Evolutionary conservation across 148 eudicot species (phyloP).

Genomic region (Camellia sinensis): DNA sequence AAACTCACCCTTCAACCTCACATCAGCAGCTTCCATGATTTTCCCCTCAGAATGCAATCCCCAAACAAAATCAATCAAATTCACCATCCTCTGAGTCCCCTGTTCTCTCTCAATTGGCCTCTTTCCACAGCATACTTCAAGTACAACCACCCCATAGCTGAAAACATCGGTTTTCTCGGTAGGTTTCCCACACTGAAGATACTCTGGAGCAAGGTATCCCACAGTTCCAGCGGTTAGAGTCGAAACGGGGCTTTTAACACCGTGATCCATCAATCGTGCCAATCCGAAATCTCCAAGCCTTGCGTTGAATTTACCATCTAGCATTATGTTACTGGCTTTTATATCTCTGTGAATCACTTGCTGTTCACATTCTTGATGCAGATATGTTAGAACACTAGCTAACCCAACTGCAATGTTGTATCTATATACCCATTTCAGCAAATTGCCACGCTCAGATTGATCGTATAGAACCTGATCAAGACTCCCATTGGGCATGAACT

Average conservation of each 20-base stretch:
- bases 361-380: constrained; percentile 83
- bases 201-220: constrained; percentile 93
- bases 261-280: constrained; percentile 81
- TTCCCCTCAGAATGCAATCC: constrained; percentile 54
- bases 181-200: constrained; percentile 73
- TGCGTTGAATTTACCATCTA: constrained; percentile 55
- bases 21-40: constrained; percentile 53
- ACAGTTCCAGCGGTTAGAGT: constrained; percentile 82
- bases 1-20: constrained; percentile 49
- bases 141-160: constrained; percentile 77
- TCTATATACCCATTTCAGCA: constrained; percentile 57
- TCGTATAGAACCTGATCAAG: constrained; percentile 61
- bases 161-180: constrained; percentile 80
- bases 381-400: constrained; percentile 71
- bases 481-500: constrained; percentile 69
- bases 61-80: constrained; percentile 89
- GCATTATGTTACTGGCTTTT: constrained; percentile 72
- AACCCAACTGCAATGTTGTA: constrained; percentile 70
- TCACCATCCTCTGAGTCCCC: constrained; percentile 49
- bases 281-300: constrained; percentile 87
- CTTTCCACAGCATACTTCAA: constrained; percentile 74
- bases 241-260: constrained; percentile 68
- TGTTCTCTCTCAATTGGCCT: constrained; percentile 70
- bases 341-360: constrained; percentile 79
- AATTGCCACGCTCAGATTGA: constrained; percentile 27